Percentiles rank a stretch among this genome's conserved stretches.
Evolutionary conservation across 1,284 basidiomycete species (phyloP).

Genomic region (Cutaneotrichosporon sp.): DNA sequence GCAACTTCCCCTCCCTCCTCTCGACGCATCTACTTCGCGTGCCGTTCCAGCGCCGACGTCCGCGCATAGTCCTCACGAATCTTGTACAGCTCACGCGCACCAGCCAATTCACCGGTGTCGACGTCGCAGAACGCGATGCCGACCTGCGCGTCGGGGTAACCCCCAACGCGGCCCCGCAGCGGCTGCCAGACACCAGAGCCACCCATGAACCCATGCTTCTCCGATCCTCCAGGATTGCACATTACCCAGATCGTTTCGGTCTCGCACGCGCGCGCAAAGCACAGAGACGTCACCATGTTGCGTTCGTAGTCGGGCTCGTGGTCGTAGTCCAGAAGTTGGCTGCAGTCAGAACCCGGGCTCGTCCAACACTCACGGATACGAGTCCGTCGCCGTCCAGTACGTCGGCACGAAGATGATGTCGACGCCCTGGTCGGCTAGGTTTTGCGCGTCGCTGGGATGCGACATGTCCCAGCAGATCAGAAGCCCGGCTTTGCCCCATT

Average conservation of each 20-base stretch:
- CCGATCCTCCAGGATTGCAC: conserved; percentile 42
- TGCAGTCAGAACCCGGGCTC: not conserved
- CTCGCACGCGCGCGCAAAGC: conserved; percentile 37
- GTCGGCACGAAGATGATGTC: conserved; percentile 46
- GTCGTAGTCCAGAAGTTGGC: not conserved
- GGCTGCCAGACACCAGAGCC: conserved; percentile 22
- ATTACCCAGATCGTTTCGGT: conserved; percentile 43
- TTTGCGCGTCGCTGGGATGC: conserved; percentile 37
- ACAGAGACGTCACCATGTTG: conserved; percentile 28
- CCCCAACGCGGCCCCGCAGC: conserved; percentile 5
- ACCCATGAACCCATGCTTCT: conserved; percentile 39
- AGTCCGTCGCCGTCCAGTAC: conserved; percentile 46
- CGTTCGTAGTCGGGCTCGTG: conserved; percentile 36
- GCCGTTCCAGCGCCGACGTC: not conserved
- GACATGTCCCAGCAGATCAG: conserved; percentile 49
- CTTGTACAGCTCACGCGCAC: conserved; percentile 35
- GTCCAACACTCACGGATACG: conserved; percentile 33
- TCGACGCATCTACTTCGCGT: not conserved
- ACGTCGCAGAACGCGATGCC: conserved; percentile 27
- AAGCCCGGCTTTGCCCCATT: conserved; percentile 44
- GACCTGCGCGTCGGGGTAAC: conserved; percentile 5
- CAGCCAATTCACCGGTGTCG: conserved; percentile 30
- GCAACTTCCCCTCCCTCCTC: no score
- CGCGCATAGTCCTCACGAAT: conserved; percentile 31
- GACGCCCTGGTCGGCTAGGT: conserved; percentile 37